Conservation (phyloP, 306 rosid genomes). For the Trifolium repens region DNA sequence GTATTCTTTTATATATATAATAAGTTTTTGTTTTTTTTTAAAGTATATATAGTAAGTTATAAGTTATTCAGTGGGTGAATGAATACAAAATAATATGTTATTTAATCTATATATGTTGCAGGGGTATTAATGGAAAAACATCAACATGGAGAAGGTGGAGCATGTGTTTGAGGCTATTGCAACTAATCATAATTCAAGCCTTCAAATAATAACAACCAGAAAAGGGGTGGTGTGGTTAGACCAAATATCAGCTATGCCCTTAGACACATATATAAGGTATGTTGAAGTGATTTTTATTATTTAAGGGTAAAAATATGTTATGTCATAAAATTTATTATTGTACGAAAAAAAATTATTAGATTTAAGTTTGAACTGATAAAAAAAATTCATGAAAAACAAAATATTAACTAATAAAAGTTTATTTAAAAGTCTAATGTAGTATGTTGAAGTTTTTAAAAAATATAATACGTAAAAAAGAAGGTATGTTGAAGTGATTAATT, state of each 20-base stretch:
- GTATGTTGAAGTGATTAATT: conserved; percentile 1
- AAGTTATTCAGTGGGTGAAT: neutral
- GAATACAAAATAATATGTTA: neutral
- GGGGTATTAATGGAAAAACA: neutral
- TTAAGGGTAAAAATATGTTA: too few species aligned
- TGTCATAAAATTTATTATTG: too few species aligned
- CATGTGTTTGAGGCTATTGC: conserved; percentile 4
- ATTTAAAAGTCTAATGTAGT: too few species aligned
- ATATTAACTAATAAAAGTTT: too few species aligned
- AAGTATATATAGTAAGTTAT: too few species aligned
- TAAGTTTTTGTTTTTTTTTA: neutral
- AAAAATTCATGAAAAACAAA: too few species aligned
- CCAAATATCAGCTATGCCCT: conserved; percentile 48
- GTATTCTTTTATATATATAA: too few species aligned
- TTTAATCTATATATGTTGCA: neutral
- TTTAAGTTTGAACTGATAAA: too few species aligned
- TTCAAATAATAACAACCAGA: conserved; percentile 32
- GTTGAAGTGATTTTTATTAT: neutral
- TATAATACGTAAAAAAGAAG: too few species aligned
- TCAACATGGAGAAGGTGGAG: conserved; percentile 35
- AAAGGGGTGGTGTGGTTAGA: conserved; percentile 41
- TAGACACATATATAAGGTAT: conserved; percentile 44
- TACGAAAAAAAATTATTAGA: too few species aligned
- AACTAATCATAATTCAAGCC: conserved; percentile 31
- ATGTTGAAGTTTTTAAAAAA: too few species aligned